Evolutionary conservation across 1,284 basidiomycete genomes (phyloP).

Genomic region (Trichosporon sp.): DNA sequence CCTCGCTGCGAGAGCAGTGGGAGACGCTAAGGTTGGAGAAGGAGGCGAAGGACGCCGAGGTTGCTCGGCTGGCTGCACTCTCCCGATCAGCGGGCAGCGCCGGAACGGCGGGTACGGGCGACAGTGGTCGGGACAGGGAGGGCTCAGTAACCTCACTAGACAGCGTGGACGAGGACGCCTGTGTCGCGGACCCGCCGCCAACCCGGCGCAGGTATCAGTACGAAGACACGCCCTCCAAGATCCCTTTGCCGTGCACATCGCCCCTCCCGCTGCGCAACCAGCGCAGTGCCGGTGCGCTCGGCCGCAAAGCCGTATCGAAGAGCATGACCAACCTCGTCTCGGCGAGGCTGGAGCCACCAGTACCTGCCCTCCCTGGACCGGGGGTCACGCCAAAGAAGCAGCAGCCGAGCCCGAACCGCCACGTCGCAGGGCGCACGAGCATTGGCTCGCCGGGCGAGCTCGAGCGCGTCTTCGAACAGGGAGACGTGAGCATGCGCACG

Average conservation of each 20-base stretch:
- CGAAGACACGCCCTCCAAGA: constrained; percentile 45
- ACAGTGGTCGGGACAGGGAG: neutral
- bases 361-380: neutral
- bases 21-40: constrained; percentile 54
- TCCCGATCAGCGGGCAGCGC: neutral
- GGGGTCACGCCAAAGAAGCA: constrained; percentile 6
- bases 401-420: constrained; percentile 2
- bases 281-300: constrained; percentile 20
- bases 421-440: constrained; percentile 24
- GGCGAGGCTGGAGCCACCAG: constrained; percentile 21
- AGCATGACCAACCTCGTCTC: constrained; percentile 36
- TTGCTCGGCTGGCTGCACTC: neutral
- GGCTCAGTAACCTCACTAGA: neutral
- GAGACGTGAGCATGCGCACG: constrained; percentile 41
- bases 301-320: constrained; percentile 17
- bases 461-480: constrained; percentile 22
- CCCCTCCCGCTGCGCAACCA: constrained; percentile 1
- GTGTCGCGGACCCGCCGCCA: neutral
- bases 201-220: constrained; percentile 29
- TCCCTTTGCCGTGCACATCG: constrained; percentile 27
- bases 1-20: constrained; percentile 52
- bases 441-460: constrained; percentile 42
- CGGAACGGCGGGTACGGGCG: neutral
- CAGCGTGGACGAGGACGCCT: constrained; percentile 2
- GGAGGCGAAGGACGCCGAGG: constrained; percentile 21